Base-by-base conservation (phyloP, 1,139 yeast genomes). In the Sugiyamaella sp. region DNA sequence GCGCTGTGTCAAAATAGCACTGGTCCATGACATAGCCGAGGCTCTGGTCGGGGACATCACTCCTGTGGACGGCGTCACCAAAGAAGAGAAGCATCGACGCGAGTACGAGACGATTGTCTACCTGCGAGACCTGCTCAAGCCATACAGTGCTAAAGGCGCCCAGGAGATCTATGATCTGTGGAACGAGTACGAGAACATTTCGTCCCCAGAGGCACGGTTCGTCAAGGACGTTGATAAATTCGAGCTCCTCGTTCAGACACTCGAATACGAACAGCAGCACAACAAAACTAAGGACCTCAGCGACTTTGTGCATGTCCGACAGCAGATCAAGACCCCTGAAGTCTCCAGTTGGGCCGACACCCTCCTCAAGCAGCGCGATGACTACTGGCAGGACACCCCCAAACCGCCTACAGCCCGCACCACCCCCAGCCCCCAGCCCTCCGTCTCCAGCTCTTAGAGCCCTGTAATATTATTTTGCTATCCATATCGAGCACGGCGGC, bases 1-100 rank as follows among this genome's bases (percentile, higher is more conserved):
- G 40, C 73, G 81, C 61, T 90, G 98, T 75, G 86, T 85, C 51
- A 86, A 88, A 70, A 90, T 93, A 51, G 90, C 98, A 1, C 74
- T 90, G 44, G 84, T 90, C 40, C 99, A 93, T 71, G 99, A 93
- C 69, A 86, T 93, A 66, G 98, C 99, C 9, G 99, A 93, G 73
- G 73, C 91, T 4, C 74, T 93, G 37, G 98, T 93, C 9, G 98
- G 98, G 12, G 99, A 93, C 69, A 89, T 93, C 54, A 90, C 97
- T 0, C 99, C 99, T 12, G 81, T 80, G 64, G 96, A 85, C 57
- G 80, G 78, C 0, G 82, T 88, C n/a, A 71, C 82, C 43, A 86
- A 86, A 59, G 74, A 71, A 33, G 86, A 82, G 63, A 93, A 93
- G 70, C 96, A 89, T 67, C 78, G 86, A 55, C 79, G 98, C 55